Conservation (phyloP, 768 basidiomycete genomes). For the Lactarius tabidus region DNA sequence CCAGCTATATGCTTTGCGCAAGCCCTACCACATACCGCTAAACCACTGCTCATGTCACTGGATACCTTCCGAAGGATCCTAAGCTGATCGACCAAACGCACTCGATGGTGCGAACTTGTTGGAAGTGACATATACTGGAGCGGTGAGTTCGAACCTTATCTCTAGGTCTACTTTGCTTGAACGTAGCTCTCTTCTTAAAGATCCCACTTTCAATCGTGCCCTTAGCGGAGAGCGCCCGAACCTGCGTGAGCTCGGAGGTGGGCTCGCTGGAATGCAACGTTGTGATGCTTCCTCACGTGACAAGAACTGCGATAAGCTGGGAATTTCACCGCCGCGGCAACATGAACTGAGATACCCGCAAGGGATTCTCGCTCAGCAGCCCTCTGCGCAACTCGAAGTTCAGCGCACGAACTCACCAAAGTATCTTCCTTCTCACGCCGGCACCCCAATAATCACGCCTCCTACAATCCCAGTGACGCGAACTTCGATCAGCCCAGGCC, state of each 20-base stretch:
- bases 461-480: constrained; percentile 23
- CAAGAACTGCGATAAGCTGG: constrained; percentile 15
- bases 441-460: constrained; percentile 13
- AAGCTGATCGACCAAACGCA: constrained; percentile 22
- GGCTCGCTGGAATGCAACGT: constrained; percentile 5
- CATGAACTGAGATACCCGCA: constrained; percentile 19
- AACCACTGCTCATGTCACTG: constrained; percentile 15
- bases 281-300: constrained; percentile 19
- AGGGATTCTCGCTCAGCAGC: constrained; percentile 8
- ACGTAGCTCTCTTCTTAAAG: constrained; percentile 19
- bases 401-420: constrained; percentile 19
- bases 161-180: constrained; percentile 21
- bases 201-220: constrained; percentile 20
- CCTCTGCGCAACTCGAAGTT: constrained; percentile 18
- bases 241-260: constrained; percentile 17
- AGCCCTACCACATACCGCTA: constrained; percentile 15
- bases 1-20: constrained; percentile 18
- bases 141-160: constrained; percentile 15
- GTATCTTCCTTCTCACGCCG: constrained; percentile 21
- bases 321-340: constrained; percentile 22
- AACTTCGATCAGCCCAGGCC: constrained; percentile 19
- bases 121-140: constrained; percentile 23
- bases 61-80: constrained; percentile 19
- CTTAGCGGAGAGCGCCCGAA: constrained; percentile 18
- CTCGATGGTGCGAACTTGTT: constrained; percentile 10